Evolutionary conservation across 257 asterid genomes (phyloP).

Genomic region (Solanum habrochaites): DNA sequence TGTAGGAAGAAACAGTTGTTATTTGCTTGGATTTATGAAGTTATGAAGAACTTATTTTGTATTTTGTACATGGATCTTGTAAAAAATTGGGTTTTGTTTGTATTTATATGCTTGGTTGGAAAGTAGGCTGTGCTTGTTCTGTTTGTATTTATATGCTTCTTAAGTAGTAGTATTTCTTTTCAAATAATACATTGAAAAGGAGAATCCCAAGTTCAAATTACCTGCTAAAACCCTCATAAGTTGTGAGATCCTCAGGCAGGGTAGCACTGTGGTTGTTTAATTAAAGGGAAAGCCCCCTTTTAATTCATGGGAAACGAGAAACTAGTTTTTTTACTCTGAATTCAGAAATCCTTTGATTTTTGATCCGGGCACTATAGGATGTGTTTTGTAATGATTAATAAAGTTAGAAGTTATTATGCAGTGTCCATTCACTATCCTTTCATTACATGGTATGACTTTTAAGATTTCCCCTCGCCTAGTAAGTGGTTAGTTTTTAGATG

Average conservation of each 20-base stretch:
- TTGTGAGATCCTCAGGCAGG: background rate
- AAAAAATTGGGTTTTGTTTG: background rate
- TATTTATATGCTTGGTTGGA: background rate
- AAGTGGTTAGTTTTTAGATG: background rate
- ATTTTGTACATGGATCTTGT: background rate
- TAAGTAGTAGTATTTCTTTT: background rate
- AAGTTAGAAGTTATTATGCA: background rate
- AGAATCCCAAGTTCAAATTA: constrained; percentile 40
- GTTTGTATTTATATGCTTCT: background rate
- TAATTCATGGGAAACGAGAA: background rate
- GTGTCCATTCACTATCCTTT: background rate
- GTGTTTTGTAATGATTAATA: background rate
- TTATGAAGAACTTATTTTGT: background rate
- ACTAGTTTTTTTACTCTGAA: background rate
- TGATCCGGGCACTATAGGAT: background rate
- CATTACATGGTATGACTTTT: background rate
- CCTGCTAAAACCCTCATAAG: background rate
- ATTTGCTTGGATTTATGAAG: background rate
- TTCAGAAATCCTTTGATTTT: background rate
- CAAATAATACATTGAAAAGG: constrained; percentile 43
- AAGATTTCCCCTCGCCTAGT: background rate
- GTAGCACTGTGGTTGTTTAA: background rate
- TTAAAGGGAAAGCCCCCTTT: background rate
- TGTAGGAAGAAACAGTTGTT: background rate
- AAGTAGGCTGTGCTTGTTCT: background rate